These are phyloP conservation scores for Dendrobium catenatum DNA, from an alignment of 106 monocot genomes.

Conservation along the genomic window DNA sequence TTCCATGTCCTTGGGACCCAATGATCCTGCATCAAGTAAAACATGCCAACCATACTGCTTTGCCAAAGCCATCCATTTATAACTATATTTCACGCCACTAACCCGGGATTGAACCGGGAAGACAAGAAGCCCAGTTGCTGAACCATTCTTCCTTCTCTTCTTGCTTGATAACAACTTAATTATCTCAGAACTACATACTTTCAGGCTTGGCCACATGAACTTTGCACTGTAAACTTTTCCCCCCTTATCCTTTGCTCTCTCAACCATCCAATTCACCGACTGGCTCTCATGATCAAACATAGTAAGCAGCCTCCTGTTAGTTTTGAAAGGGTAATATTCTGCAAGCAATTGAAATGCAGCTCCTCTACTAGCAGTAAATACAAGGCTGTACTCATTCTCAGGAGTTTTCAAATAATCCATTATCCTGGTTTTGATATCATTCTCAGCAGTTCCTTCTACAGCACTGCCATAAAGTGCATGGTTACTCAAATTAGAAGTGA, in stretches of 20 bases:
- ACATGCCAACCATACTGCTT: slow-evolving; percentile 98
- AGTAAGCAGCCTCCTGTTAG: slow-evolving; percentile 59
- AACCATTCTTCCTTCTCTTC: slow-evolving; percentile 59
- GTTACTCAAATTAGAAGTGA: slow-evolving; percentile 50
- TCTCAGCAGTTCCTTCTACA: slow-evolving; percentile 39
- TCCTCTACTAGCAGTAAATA: slow-evolving; percentile 66
- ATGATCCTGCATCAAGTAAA: slow-evolving; percentile 86
- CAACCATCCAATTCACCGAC: slow-evolving; percentile 56
- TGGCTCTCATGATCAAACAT: slow-evolving; percentile 80
- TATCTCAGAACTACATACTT: slow-evolving; percentile 62
- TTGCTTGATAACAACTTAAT: slow-evolving; percentile 42
- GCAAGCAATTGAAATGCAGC: slow-evolving; percentile 66
- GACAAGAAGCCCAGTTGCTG: slow-evolving; percentile 70
- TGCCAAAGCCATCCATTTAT: slow-evolving; percentile 98
- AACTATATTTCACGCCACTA: slow-evolving; percentile 82
- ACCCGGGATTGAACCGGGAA: slow-evolving; percentile 93
- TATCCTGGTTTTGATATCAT: slow-evolving; percentile 49
- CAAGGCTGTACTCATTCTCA: slow-evolving; percentile 57
- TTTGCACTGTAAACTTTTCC: slow-evolving; percentile 11
- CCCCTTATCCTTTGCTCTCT: slow-evolving; percentile 23
- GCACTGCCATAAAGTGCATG: slow-evolving; percentile 55
- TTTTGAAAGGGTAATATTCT: slow-evolving; percentile 53
- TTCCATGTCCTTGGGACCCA: slow-evolving; percentile 99
- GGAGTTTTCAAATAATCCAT: slow-evolving; percentile 63
- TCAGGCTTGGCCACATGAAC: slow-evolving; percentile 29